Evolutionary conservation across 441 rosid species (phyloP), one percentile per base, ranked within the genome.

Genomic region (Croton setiger): DNA sequence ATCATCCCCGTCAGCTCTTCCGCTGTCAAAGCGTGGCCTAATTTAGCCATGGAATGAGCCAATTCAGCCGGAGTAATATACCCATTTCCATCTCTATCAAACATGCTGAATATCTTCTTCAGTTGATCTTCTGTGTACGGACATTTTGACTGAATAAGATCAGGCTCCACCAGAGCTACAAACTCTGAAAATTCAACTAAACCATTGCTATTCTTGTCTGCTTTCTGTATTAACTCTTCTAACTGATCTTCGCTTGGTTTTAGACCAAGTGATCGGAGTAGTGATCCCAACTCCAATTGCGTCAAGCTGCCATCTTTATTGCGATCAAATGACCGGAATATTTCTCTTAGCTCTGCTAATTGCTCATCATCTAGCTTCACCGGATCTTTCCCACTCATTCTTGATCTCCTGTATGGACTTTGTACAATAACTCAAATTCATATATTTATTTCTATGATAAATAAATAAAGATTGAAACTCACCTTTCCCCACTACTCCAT

Each of bases 1-100:
- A 93, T 91, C 97, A 93, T 93, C 63, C 92, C 97, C 0, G 92
- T 85, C 70, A 93, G 67, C 75, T 93, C 97, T 56, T 85, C 92
- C 1, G 82, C 91, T 1, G 96, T 91, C 70, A 93, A 80, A 3
- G 95, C 88, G 53, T 91, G 95, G 41, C 97, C 96, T 8, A 91
- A 77, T 71, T 82, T 88, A 0, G 97, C 97, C 98, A 91, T 93
- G 0, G 97, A 89, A 69, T 91, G 95, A 4, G 92, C 95, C 75
- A 93, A 73, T 74, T 91, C 98, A 0, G 91, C 92, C 0, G 92
- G 93, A 0, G 97, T 91, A 49, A 93, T 86, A 59, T 74, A 91
- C 15, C 97, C 98, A 31, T 93, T 88, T 0, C 93, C 95, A 6
- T 93, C 97, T 23, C 89, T 77, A 53, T 93, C 98, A 31, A 91